phyloP scores from a whole-genome alignment of 176 grass and related monocot genomes.

The Eleusine coracana region DNA sequence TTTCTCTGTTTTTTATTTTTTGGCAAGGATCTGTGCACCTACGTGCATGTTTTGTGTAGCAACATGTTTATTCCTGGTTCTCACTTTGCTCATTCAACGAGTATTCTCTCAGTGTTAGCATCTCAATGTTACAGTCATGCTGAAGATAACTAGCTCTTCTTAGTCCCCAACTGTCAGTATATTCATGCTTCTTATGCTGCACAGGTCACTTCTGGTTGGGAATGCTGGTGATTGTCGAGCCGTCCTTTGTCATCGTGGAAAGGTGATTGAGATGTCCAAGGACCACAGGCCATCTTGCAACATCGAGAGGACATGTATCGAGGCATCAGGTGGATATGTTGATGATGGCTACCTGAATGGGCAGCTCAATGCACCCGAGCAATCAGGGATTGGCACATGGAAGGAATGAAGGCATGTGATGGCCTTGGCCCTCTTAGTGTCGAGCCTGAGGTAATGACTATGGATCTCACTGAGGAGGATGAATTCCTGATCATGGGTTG shows the following conservation, averaged over 20 bases:
- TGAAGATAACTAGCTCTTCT: not conserved
- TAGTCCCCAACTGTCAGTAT: not conserved
- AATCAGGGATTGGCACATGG: constrained; percentile 93
- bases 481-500: constrained; percentile 95
- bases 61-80: not conserved
- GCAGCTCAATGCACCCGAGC: constrained; percentile 76
- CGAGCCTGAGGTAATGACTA: constrained; percentile 77
- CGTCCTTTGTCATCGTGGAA: constrained; percentile 81
- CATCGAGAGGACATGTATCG: constrained; percentile 69
- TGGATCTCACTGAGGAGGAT: constrained; percentile 76
- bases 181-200: constrained; percentile 9
- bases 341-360: constrained; percentile 82
- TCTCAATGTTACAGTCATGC: not conserved
- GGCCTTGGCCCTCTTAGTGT: constrained; percentile 75
- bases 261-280: constrained; percentile 81
- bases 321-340: constrained; percentile 78
- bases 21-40: not conserved
- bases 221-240: constrained; percentile 96
- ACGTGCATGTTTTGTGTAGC: not conserved
- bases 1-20: not conserved
- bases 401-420: constrained; percentile 68
- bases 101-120: not conserved
- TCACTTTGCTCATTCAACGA: not conserved
- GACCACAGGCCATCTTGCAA: constrained; percentile 85
- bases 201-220: constrained; percentile 86